Evolutionary conservation across 179 eudicot genomes (phyloP), one percentile per base, ranked within the genome.

Genomic region (Amaranthus tricolor): DNA sequence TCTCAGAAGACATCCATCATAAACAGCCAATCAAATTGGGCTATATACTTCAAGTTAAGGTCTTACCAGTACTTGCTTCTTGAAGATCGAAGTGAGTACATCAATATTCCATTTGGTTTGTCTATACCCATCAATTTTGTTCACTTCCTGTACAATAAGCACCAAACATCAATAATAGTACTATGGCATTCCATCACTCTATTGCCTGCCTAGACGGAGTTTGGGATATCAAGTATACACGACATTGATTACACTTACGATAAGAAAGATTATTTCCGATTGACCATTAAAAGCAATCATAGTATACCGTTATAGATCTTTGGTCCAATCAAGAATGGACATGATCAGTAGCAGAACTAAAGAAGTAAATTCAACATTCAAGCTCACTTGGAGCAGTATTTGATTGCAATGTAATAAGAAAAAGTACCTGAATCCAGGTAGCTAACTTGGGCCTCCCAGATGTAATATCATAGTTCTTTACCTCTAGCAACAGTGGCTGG

Each of bases 381-480:
- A 59, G 63, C 62, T 17, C 62, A 9, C 4, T 24, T 16, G 1
- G 1, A 54, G 21, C 17, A 3, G 62, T 8, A 52, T 51, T 2
- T 50, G 17, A 4, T 19, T 68, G 74, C 52, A 69, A 19, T 21
- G 10, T 21, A 51, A 15, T 48, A 71, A 55, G 13, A 4, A 31
- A 24, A 20, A 5, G 20, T 10, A 5, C 66, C 59, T 77, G 44
- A 64, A 70, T 71, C 80, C 80, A 77, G 20, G 62, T 17, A 55
- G 57, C 71, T 55, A 77, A 31, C 43, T 63, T 77, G 11, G 80
- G 80, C 65, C 80, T 70, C 40, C 62, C 70, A 6, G 50, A 16
- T 19, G 72, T 65, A 48, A 72, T 40, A 16, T 77, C 80, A 65
- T 77, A 72, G 51, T 58, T 72, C 66, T 64, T 55, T 52, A 77